Percentiles rank a stretch among this genome's conserved stretches.
Evolutionary conservation across 371 early-diverging fungal genomes (phyloP).

Genomic region (Mucor plumbeus): DNA sequence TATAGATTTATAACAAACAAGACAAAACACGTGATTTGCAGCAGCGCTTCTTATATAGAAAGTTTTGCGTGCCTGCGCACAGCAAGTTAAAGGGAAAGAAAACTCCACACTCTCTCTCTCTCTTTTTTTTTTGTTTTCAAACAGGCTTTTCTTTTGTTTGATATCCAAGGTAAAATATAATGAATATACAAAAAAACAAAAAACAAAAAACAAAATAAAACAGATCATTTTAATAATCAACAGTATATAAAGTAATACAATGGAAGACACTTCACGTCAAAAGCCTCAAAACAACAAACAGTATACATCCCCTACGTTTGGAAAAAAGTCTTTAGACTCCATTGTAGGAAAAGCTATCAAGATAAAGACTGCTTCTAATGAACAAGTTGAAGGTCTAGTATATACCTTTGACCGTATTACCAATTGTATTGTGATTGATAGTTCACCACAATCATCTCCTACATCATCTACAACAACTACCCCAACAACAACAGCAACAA

Average conservation of each 20-base stretch:
- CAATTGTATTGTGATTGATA: slow-evolving; percentile 71
- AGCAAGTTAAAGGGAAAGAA: background rate
- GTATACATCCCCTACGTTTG: background rate
- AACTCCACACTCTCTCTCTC: background rate
- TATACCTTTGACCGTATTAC: slow-evolving; percentile 67
- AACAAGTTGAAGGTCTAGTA: slow-evolving; percentile 64
- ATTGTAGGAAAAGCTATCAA: slow-evolving; percentile 58
- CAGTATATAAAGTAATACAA: background rate
- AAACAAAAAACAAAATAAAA: too few species aligned
- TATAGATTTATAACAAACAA: too few species aligned
- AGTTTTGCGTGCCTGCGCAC: background rate
- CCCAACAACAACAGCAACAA: slow-evolving; percentile 27
- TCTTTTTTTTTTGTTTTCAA: background rate
- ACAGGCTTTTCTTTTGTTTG: slow-evolving; percentile 1
- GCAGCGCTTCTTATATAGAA: too few species aligned
- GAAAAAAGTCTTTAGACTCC: slow-evolving; percentile 28
- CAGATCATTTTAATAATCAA: too few species aligned
- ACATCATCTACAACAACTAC: slow-evolving; percentile 19
- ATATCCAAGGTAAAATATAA: background rate
- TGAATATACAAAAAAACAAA: too few species aligned
- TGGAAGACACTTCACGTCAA: slow-evolving; percentile 18
- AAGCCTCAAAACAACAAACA: background rate
- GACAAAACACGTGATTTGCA: too few species aligned
- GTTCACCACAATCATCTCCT: too few species aligned
- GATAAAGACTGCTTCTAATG: slow-evolving; percentile 60